A percentile compares a stretch with the other conserved stretches of the same genome.
These are phyloP conservation scores for Dactylellina drechsleri DNA, from an alignment of 2,329 filamentous ascomycete species.

Conservation along the genomic window DNA sequence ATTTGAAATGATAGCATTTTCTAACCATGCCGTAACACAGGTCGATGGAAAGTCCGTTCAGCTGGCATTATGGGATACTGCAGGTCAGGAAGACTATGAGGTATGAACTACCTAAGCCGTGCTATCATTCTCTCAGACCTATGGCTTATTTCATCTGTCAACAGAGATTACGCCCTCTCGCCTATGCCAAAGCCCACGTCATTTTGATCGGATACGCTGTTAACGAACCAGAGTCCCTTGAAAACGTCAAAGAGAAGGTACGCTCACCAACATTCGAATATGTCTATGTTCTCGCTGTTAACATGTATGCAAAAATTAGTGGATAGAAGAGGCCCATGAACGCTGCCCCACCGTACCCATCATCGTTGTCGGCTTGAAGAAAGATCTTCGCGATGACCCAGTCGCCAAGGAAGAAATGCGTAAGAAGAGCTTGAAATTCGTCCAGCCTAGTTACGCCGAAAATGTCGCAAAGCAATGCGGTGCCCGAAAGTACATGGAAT, in stretches of 20 bases:
- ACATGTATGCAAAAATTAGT: conserved; percentile 66
- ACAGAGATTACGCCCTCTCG: conserved; percentile 82
- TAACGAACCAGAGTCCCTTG: conserved; percentile 92
- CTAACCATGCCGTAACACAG: conserved; percentile 31
- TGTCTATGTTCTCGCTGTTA: neutral
- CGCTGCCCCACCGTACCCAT: conserved; percentile 91
- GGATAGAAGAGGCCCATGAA: conserved; percentile 95
- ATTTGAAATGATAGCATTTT: neutral
- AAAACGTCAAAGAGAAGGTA: conserved; percentile 98
- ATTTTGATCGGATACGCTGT: conserved; percentile 95
- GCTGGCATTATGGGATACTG: conserved; percentile 98
- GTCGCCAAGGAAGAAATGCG: conserved; percentile 97
- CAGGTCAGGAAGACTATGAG: conserved; percentile 98
- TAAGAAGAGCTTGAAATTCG: conserved; percentile 88
- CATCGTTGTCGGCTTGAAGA: conserved; percentile 95
- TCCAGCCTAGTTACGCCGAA: conserved; percentile 83
- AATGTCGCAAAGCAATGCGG: conserved; percentile 85
- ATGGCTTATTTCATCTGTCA: neutral
- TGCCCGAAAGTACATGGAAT: conserved; percentile 95
- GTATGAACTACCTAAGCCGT: conserved; percentile 16
- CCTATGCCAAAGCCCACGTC: conserved; percentile 96
- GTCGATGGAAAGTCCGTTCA: conserved; percentile 95
- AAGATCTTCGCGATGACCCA: conserved; percentile 94
- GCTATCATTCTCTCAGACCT: too few relatives aligned
- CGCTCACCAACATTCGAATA: conserved; percentile 54